Evolutionary conservation across 495 filamentous ascomycete genomes (phyloP).

Genomic region (Wilcoxina mikolae): DNA sequence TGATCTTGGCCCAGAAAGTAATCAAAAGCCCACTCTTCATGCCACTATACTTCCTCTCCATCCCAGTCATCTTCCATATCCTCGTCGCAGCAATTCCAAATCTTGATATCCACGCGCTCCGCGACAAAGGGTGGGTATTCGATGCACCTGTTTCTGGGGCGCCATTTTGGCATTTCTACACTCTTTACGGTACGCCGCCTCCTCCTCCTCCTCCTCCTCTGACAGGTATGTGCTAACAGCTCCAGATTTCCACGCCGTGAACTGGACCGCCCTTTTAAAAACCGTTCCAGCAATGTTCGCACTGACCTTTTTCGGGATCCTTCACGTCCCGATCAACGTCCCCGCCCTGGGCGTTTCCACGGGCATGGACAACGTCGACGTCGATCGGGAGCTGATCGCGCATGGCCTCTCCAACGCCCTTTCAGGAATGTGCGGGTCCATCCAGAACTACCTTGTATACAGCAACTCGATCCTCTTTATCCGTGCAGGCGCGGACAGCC

Average conservation of each 20-base stretch:
- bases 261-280: conserved; percentile 65
- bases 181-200: conserved; percentile 79
- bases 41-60: conserved; percentile 69
- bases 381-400: conserved; percentile 81
- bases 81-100: conserved; percentile 51
- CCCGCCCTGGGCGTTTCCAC: conserved; percentile 78
- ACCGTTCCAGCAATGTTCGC: conserved; percentile 93
- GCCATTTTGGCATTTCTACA: conserved; percentile 95
- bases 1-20: conserved; percentile 58
- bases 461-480: conserved; percentile 95
- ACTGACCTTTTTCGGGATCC: conserved; percentile 87
- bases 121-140: conserved; percentile 76
- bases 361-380: conserved; percentile 77
- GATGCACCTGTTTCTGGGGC: conserved; percentile 64
- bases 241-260: conserved; percentile 53
- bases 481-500: conserved; percentile 70
- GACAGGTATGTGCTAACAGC: conserved; percentile 7
- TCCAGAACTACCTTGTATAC: conserved; percentile 96
- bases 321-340: conserved; percentile 96
- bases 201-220: background rate
- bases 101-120: conserved; percentile 47
- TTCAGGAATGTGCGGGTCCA: conserved; percentile 72
- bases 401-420: conserved; percentile 87
- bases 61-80: conserved; percentile 70
- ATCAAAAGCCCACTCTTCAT: conserved; percentile 68